Base-by-base conservation (phyloP, 306 rosid genomes). In the Quercus bicolor region DNA sequence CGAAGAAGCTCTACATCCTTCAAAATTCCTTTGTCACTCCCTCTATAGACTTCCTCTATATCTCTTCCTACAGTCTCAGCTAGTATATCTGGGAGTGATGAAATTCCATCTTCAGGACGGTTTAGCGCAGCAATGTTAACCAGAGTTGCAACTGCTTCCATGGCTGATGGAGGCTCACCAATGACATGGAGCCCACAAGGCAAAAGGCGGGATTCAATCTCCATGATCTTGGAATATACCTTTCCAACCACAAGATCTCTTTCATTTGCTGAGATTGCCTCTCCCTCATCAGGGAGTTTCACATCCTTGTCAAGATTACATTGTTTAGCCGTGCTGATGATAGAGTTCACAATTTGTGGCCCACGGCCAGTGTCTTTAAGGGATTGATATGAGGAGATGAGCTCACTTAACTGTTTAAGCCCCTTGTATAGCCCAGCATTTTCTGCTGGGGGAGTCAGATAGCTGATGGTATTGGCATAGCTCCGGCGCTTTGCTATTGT, bases 361-460 rank as follows among this genome's bases (percentile, higher is more conserved):
- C 98, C 99, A 2, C 99, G 98, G 74, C 99, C 98, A 0, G 97
- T 90, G 89, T 96, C 99, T 84, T 90, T 96, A 54, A 96, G 93
- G 43, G 98, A 96, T 86, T 93, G 99, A 68, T 96, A 96, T 3
- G 99, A 96, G 37, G 99, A 81, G 62, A 96, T 93, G 66, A 96
- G 99, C 88, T 96, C 98, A 61, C 98, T 88, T 60, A 96, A 70
- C 87, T 96, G 99, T 90, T 93, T 96, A 56, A 96, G 99, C 73
- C 99, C 99, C 83, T 93, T 96, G 96, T 93, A 93, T 5, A 96
- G 97, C 78, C 99, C 99, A 9, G 99, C 99, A 86, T 96, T 96
- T 85, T 96, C 99, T 11, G 99, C 98, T 3, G 99, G 99, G 75
- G 98, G 99, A 55, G 99, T 96, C 83, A 96, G 86, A 84, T 96